Evolutionary conservation across 805 yeast species (phyloP), one percentile per base, ranked within the genome.

Genomic region (Yamadazyma nakazawae): DNA sequence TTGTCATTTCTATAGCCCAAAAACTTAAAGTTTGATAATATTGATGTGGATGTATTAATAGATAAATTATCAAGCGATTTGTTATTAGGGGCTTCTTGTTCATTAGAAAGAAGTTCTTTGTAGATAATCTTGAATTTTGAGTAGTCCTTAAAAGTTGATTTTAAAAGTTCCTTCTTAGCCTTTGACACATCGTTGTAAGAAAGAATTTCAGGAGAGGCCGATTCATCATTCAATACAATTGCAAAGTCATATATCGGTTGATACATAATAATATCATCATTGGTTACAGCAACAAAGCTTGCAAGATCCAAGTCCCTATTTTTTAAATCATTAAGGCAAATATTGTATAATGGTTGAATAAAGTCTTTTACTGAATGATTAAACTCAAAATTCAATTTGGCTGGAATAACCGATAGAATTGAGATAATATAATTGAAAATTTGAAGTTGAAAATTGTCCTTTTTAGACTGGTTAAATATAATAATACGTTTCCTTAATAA

Each of bases 221-320:
- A 31, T 17, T 48, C 53, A 14, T 46, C 56, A 13, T 54, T 52
- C 16, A 70, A 42, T 25, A 66, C 50, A 12, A 70, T 59, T 2
- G 66, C 75, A 30, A 57, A 45, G 50, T 84, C 88, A 57, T 76
- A 84, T 3, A 81, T 53, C 10, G 69, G 65, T 52, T 82, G 84
- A 49, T 75, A 79, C 55, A 82, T 66, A 28, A 85, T 63, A 19
- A 86, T 78, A 37, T 79, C 83, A 57, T 86, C 95, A 18, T 84
- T 76, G 1, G 92, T 82, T 6, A 80, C 70, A 2, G 84, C 90
- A 34, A 84, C 67, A 54, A 66, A 50, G 14, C 37, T 13, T 2
- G 18, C 17, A 1, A 42, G 13, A 5, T 48, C 24, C 4, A 47
- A 34, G 21, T 37, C 36, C 19, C 45, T 43, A 11, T 36, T 32